Conservation (phyloP, 2,329 filamentous ascomycete species). For the Fusarium tjaetaba region DNA sequence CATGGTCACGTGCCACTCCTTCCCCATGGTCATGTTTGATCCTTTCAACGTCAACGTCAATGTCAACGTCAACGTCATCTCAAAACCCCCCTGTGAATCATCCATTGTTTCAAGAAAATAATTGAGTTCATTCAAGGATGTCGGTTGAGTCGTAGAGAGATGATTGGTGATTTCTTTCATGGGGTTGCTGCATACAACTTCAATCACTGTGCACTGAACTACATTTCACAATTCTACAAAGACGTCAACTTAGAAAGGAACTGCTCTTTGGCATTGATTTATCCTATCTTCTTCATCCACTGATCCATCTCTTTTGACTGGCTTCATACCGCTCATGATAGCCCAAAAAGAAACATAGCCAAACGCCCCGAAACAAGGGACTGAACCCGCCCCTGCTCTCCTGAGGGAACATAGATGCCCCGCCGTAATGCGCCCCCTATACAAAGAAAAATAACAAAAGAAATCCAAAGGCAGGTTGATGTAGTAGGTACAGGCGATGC, state of each 20-base stretch:
- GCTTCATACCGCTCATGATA: slow-evolving; percentile 43
- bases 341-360: slow-evolving; percentile 35
- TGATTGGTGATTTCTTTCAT: neutral
- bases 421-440: slow-evolving; percentile 42
- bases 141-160: neutral
- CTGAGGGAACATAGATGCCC: slow-evolving; percentile 37
- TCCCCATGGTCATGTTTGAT: neutral
- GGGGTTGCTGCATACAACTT: neutral
- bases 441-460: slow-evolving; percentile 37
- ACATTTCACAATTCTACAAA: neutral
- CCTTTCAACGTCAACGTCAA: neutral
- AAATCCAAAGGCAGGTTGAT: slow-evolving; percentile 38
- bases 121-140: neutral
- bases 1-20: slow-evolving; percentile 16
- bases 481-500: slow-evolving; percentile 43
- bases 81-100: neutral
- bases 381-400: slow-evolving; percentile 31
- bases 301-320: slow-evolving; percentile 40
- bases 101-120: neutral
- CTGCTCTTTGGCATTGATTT: slow-evolving; percentile 40
- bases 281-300: slow-evolving; percentile 34
- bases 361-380: slow-evolving; percentile 43
- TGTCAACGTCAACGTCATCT: neutral
- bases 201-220: neutral
- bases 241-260: slow-evolving; percentile 23